These are phyloP conservation scores for Conticribra weissflogii DNA, from an alignment of 108 stramenopile species.

Conservation along the genomic window DNA sequence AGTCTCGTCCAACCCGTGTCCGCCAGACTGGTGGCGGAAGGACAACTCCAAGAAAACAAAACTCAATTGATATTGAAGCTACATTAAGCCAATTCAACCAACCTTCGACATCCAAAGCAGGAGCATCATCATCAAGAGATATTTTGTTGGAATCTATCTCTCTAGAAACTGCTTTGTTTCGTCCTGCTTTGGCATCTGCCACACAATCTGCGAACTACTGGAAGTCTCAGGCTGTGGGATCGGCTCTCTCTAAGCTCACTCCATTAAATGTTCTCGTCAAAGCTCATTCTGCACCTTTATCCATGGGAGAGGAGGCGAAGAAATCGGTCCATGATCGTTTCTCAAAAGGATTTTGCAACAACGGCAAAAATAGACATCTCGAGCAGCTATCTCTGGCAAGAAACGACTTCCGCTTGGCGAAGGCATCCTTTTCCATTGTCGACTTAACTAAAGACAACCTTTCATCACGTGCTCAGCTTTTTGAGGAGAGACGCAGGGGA, in stretches of 20 bases:
- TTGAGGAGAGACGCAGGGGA: conserved; percentile 13
- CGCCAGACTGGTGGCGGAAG: conserved; percentile 45
- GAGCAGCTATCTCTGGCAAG: conserved; percentile 39
- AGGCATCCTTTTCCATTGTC: conserved; percentile 36
- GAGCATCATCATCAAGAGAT: conserved; percentile 22
- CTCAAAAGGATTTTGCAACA: neutral
- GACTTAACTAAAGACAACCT: conserved; percentile 31
- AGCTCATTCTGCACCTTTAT: conserved; percentile 10
- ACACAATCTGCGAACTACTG: conserved; percentile 72
- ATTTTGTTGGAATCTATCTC: conserved; percentile 35
- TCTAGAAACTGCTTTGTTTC: conserved; percentile 74
- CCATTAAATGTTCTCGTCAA: conserved; percentile 35
- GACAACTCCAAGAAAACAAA: conserved; percentile 34
- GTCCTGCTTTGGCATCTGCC: conserved; percentile 73
- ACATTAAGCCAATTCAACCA: conserved; percentile 32
- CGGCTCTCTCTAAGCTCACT: conserved; percentile 39
- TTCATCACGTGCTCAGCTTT: conserved; percentile 27
- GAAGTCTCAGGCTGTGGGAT: conserved; percentile 63
- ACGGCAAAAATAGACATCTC: neutral
- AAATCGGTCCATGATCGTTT: conserved; percentile 2
- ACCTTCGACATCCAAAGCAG: conserved; percentile 10
- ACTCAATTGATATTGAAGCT: conserved; percentile 32
- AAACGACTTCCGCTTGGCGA: conserved; percentile 32
- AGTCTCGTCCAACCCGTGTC: conserved; percentile 52
- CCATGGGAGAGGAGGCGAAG: conserved; percentile 16